A percentile compares a stretch with the other conserved stretches of the same genome.
Evolutionary conservation across 2,329 filamentous ascomycete species (phyloP).

Genomic region (Madurella fahalii): DNA sequence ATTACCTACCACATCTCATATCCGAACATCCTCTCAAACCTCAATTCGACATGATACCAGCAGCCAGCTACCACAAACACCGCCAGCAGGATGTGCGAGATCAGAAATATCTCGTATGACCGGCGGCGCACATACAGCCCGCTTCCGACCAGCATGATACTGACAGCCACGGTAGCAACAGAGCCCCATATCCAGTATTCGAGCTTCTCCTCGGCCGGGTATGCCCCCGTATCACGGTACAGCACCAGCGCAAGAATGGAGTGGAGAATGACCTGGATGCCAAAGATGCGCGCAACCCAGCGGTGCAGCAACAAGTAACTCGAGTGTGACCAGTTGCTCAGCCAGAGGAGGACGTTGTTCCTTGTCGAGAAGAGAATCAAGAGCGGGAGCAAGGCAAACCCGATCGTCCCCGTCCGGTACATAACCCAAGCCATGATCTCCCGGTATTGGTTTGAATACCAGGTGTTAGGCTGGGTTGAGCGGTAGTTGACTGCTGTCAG

Average conservation of each 20-base stretch:
- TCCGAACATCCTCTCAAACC: conserved; percentile 35
- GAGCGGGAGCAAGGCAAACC: conserved; percentile 34
- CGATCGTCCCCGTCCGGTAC: conserved; percentile 39
- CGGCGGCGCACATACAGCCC: conserved; percentile 35
- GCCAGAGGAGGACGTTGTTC: conserved; percentile 10
- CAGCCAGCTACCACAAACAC: conserved; percentile 39
- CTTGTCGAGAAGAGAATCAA: conserved; percentile 9
- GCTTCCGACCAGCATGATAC: conserved; percentile 32
- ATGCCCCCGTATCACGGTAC: conserved; percentile 14
- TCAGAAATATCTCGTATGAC: conserved; percentile 43
- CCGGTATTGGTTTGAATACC: conserved; percentile 22
- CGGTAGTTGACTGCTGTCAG: conserved; percentile 32
- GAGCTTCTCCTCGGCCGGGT: conserved; percentile 29
- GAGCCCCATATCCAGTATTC: conserved; percentile 44
- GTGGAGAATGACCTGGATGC: conserved; percentile 44
- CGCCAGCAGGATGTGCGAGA: conserved; percentile 39
- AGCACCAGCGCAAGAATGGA: conserved; percentile 37
- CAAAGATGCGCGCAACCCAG: conserved; percentile 45
- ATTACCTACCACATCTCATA: conserved; percentile 41
- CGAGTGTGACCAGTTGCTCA: conserved; percentile 33
- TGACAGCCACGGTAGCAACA: conserved; percentile 35
- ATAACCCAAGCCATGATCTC: conserved; percentile 35
- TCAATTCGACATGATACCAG: conserved; percentile 39
- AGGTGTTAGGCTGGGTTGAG: conserved; percentile 27
- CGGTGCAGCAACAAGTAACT: conserved; percentile 48